Conservation (phyloP, 164 flowering plant species). For the Berberis thunbergii region DNA sequence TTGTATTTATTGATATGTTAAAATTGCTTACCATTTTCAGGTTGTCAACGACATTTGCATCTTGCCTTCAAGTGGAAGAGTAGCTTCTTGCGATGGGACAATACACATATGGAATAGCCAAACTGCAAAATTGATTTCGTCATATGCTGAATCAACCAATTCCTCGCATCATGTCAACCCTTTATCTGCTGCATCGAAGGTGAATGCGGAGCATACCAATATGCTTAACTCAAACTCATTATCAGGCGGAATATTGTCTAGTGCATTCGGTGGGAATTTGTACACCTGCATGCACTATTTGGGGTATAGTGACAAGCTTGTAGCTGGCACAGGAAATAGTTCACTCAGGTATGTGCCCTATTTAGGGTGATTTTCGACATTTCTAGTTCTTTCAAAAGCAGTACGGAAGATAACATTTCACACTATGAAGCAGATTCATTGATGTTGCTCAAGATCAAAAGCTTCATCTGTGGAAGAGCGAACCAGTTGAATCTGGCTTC, state of each 20-base stretch:
- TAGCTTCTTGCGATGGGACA: constrained; percentile 98
- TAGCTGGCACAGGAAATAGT: constrained; percentile 89
- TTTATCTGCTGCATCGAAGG: constrained; percentile 30
- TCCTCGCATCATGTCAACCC: constrained; percentile 34
- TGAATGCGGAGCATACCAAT: constrained; percentile 42
- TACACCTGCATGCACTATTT: constrained; percentile 84
- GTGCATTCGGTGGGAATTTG: constrained; percentile 73
- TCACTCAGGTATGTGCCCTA: constrained; percentile 55
- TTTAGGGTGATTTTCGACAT: not conserved
- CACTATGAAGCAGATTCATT: constrained; percentile 49
- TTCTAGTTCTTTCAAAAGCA: not conserved
- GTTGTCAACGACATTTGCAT: constrained; percentile 82
- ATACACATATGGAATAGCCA: constrained; percentile 89
- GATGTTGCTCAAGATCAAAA: constrained; percentile 68
- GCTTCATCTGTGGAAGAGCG: constrained; percentile 89
- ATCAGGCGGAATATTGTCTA: constrained; percentile 57
- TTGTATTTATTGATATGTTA: not conserved
- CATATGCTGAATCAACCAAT: constrained; percentile 55
- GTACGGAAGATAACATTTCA: not conserved
- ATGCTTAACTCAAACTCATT: constrained; percentile 49
- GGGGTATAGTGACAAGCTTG: constrained; percentile 45
- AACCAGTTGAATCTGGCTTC: constrained; percentile 46
- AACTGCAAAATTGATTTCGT: constrained; percentile 62
- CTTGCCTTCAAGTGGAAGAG: constrained; percentile 60
- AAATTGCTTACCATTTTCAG: constrained; percentile 31